A percentile compares a stretch with the other conserved stretches of the same genome.
phyloP scores from a whole-genome alignment of 1,139 yeast genomes.

The Blastobotrys buckinghamii region DNA sequence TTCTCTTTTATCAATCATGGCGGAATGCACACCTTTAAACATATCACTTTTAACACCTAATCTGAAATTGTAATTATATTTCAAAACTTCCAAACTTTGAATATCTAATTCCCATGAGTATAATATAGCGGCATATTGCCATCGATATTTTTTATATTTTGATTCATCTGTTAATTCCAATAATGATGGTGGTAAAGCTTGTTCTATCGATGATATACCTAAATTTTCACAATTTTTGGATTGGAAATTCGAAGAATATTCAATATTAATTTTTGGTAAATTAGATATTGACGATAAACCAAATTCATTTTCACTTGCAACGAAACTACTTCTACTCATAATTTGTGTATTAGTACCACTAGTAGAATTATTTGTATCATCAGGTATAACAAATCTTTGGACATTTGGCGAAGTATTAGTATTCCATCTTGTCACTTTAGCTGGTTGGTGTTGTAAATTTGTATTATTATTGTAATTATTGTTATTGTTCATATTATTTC shows the following conservation, averaged over 20 bases:
- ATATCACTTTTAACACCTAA: slow-evolving; percentile 17
- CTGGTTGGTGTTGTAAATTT: neutral
- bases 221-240: slow-evolving; percentile 36
- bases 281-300: neutral
- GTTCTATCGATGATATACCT: neutral
- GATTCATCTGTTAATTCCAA: slow-evolving; percentile 44
- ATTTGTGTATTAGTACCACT: slow-evolving; percentile 12
- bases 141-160: slow-evolving; percentile 49
- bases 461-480: neutral
- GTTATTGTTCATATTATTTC: slow-evolving; percentile 1
- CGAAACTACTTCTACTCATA: slow-evolving; percentile 20
- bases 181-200: slow-evolving; percentile 20
- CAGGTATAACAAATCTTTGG: neutral
- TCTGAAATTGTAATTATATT: slow-evolving; percentile 45
- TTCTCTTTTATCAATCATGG: slow-evolving; percentile 13
- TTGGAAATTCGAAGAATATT: slow-evolving; percentile 47
- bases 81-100: slow-evolving; percentile 68
- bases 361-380: neutral
- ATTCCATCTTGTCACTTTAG: slow-evolving; percentile 2
- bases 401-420: neutral
- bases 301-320: slow-evolving; percentile 12
- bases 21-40: neutral
- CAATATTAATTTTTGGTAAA: slow-evolving; percentile 34
- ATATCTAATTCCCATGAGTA: slow-evolving; percentile 80
- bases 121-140: slow-evolving; percentile 73